Conservation (phyloP, 2,329 filamentous ascomycete species). For the Zasmidium citrigriseum region DNA sequence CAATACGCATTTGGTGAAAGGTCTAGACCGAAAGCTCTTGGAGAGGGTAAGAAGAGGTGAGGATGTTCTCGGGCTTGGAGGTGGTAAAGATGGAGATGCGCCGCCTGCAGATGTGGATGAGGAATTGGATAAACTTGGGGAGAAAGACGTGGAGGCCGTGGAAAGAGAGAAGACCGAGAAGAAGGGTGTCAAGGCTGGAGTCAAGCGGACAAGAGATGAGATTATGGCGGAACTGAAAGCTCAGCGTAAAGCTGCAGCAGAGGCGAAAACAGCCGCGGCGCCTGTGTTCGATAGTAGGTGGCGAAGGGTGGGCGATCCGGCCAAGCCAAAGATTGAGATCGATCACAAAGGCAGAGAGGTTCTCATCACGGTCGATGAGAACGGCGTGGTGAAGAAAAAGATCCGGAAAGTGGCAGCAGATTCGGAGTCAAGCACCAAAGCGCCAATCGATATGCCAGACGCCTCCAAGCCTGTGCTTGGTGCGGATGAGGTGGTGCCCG, state of each 20-base stretch:
- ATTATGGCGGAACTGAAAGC: conserved; percentile 62
- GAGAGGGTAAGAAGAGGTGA: conserved; percentile 70
- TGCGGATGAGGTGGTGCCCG: conserved; percentile 32
- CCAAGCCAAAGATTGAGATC: conserved; percentile 57
- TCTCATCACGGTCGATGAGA: conserved; percentile 58
- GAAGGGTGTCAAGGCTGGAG: conserved; percentile 51
- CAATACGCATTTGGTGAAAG: conserved; percentile 87
- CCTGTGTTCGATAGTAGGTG: conserved; percentile 45
- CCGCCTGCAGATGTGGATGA: conserved; percentile 43
- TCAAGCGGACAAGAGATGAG: conserved; percentile 59
- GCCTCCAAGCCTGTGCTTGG: conserved; percentile 34
- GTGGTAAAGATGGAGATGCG: conserved; percentile 27
- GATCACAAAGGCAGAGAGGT: conserved; percentile 60
- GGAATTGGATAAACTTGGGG: conserved; percentile 55
- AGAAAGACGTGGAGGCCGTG: conserved; percentile 70
- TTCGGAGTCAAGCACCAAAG: conserved; percentile 35
- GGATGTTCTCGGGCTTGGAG: conserved; percentile 47
- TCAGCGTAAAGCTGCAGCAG: conserved; percentile 49
- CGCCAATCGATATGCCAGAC: conserved; percentile 26
- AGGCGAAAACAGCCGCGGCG: conserved; percentile 45
- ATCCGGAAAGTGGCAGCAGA: conserved; percentile 51
- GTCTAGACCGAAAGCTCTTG: conserved; percentile 80
- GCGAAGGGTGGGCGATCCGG: conserved; percentile 46
- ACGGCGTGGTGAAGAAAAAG: conserved; percentile 64
- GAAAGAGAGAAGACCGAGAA: conserved; percentile 60